Percentiles rank a stretch among this genome's conserved stretches.
phyloP scores from a whole-genome alignment of 257 asterid species.

The Solanum phureja region DNA sequence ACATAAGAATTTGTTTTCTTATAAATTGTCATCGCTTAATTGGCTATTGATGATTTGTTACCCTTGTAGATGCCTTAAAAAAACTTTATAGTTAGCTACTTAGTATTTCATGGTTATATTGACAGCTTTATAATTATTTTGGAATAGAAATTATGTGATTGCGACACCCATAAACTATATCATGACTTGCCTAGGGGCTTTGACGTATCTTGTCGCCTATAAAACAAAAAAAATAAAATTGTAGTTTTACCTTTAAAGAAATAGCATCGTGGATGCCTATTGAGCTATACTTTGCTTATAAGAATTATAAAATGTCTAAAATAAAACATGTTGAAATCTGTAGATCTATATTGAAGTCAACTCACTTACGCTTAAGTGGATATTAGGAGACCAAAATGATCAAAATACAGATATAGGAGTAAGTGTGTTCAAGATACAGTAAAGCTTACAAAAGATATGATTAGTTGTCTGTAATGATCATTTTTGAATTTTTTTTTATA shows the following conservation, averaged over 20 bases:
- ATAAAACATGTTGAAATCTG: background rate
- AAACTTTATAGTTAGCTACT: no score
- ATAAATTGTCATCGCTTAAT: no score
- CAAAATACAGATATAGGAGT: background rate
- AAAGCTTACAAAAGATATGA: no score
- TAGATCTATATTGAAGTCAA: background rate
- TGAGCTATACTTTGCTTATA: background rate
- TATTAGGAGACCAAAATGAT: background rate
- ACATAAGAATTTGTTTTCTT: no score
- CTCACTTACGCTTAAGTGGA: background rate
- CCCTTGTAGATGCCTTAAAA: no score
- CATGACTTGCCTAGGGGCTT: background rate
- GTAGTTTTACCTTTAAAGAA: background rate
- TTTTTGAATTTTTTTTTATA: no score
- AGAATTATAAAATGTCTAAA: background rate
- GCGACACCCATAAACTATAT: no score
- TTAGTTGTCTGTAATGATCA: no score
- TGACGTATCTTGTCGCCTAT: background rate
- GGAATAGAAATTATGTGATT: no score
- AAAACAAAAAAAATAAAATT: background rate
- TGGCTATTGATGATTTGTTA: no score
- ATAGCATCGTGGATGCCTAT: background rate
- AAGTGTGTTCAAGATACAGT: background rate
- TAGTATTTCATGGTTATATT: no score
- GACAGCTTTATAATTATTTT: no score